Percentiles rank a stretch among this genome's conserved stretches.
Conservation (phyloP, 108 stramenopile genomes). For the Nitzschia sp. region DNA sequence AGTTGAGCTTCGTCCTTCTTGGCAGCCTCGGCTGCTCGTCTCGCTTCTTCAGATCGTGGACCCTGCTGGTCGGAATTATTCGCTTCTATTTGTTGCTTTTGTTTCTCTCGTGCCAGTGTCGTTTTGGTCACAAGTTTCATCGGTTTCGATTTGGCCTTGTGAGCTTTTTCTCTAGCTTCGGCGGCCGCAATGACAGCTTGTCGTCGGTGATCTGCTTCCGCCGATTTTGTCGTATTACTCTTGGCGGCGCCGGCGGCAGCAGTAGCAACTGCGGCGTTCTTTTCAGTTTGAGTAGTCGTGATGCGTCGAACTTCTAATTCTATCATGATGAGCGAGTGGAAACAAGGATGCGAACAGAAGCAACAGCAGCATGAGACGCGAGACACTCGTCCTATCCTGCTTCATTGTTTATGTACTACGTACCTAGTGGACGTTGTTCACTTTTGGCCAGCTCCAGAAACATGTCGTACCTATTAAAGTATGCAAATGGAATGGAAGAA, state of each 20-base stretch:
- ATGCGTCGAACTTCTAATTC: slow-evolving; percentile 32
- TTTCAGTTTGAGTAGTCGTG: not conserved
- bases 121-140: slow-evolving; percentile 41
- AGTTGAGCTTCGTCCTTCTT: slow-evolving; percentile 53
- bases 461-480: no score
- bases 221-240: slow-evolving; percentile 41
- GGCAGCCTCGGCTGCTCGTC: slow-evolving; percentile 57
- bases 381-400: no score
- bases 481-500: no score
- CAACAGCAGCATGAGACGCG: no score
- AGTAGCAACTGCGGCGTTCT: not conserved
- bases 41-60: slow-evolving; percentile 53
- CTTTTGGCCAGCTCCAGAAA: slow-evolving; percentile 58
- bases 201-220: slow-evolving; percentile 58
- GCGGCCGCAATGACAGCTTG: slow-evolving; percentile 86
- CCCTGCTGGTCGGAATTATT: not conserved
- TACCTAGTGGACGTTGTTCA: slow-evolving; percentile 50
- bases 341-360: no score
- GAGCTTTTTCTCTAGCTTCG: slow-evolving; percentile 73
- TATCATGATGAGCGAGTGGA: no score
- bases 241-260: no score
- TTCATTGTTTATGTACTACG: slow-evolving; percentile 12
- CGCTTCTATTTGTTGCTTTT: slow-evolving; percentile 18
- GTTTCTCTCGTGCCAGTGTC: slow-evolving; percentile 23
- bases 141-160: slow-evolving; percentile 58